Evolutionary conservation across 2,329 filamentous ascomycete species (phyloP), one percentile per base, ranked within the genome.

Genomic region (Calonectria multiphialidica): DNA sequence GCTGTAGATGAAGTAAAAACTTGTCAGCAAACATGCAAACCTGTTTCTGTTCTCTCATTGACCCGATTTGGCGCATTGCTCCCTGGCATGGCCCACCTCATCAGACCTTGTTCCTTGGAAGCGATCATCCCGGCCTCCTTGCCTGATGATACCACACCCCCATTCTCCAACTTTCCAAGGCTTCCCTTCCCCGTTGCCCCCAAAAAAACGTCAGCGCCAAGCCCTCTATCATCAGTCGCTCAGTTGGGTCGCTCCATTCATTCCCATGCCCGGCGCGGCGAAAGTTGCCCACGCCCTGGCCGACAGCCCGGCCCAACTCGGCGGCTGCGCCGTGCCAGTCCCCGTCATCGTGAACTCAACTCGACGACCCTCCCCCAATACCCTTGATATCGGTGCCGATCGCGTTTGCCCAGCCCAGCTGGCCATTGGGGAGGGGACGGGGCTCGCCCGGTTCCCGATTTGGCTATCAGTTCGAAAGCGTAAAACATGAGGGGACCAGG

Each of bases 301-400:
- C 53, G 53, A 57, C 53, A 35, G 53, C 53, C 53, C 53, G 53
- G 53, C 33, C 53, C 53, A 57, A 23, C 30, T 57, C 53, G 53
- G 53, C 53, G 53, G 53, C 53, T 57, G 53, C 53, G 53, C 53
- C 53, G 53, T 57, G n/a, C 53, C n/a, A 57, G 53, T 57, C 53
- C 53, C 53, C 53, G 53, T 57, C 53, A 13, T 62, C 55, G 66
- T 73, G 63, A 61, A 65, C 66, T 57, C 53, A 57, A 57, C 63
- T 53, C 35, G 28, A 44, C 37, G 55, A 35, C 16, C 35, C 35
- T 55, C 40, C 30, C 55, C 67, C 61, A 59, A 65, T n/a, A 44
- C 42, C 53, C 53, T 44, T 42, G 25, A 18, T 37, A 65, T 73
- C 49, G 65, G 40, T 33, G 68, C 68, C 73, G 68, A 74, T 72